phyloP scores from a whole-genome alignment of 768 basidiomycete genomes.

The Suillus americanus region DNA sequence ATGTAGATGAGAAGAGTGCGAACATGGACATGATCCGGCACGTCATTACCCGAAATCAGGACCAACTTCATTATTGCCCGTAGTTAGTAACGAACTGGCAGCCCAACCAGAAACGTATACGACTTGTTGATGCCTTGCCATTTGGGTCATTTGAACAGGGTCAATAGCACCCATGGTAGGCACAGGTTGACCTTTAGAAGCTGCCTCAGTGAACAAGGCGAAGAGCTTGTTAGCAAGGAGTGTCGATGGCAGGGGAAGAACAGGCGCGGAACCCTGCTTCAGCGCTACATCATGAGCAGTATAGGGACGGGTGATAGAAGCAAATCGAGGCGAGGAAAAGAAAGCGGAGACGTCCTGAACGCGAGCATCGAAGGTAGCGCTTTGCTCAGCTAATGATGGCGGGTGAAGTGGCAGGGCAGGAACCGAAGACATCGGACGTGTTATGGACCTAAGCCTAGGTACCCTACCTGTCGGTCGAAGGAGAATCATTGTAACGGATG shows the following conservation, averaged over 20 bases:
- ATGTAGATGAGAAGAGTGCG: slow-evolving; percentile 5
- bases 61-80: slow-evolving; percentile 88
- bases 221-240: slow-evolving; percentile 88
- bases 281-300: slow-evolving; percentile 75
- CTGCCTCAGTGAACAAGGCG: slow-evolving; percentile 59
- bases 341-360: slow-evolving; percentile 67
- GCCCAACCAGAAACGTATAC: slow-evolving; percentile 96
- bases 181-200: slow-evolving; percentile 64
- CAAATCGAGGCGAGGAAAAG: slow-evolving; percentile 76
- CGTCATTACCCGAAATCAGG: slow-evolving; percentile 76
- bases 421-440: slow-evolving; percentile 41
- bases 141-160: slow-evolving; percentile 93
- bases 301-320: slow-evolving; percentile 75
- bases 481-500: slow-evolving; percentile 13
- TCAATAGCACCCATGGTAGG: slow-evolving; percentile 95
- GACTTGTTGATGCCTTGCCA: slow-evolving; percentile 83
- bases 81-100: slow-evolving; percentile 80
- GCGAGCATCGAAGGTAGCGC: slow-evolving; percentile 56
- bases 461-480: slow-evolving; percentile 29
- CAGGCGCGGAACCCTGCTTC: slow-evolving; percentile 86
- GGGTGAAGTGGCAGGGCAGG: slow-evolving; percentile 54
- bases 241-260: slow-evolving; percentile 72
- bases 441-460: slow-evolving; percentile 24
- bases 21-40: neutral
- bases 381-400: slow-evolving; percentile 58